phyloP scores from a whole-genome alignment of 371 early-diverging fungal species.

The Mortierella sp. region DNA sequence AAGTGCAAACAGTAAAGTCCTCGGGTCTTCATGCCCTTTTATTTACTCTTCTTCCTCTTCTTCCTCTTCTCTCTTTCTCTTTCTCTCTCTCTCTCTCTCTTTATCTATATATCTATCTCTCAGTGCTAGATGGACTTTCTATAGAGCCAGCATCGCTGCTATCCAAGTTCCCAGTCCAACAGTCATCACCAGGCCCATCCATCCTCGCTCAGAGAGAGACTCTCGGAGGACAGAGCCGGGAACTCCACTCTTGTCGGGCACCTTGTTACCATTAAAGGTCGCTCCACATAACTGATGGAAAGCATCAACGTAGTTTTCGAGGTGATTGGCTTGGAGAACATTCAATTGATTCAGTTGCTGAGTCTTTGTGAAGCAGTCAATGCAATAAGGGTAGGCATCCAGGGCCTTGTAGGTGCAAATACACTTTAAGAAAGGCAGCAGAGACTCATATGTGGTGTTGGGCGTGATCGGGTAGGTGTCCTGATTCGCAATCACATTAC shows the following conservation, averaged over 20 bases:
- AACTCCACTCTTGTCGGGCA: slow-evolving; percentile 3
- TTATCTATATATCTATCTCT: too few relatives aligned
- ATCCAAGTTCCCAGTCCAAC: too few relatives aligned
- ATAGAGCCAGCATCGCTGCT: too few relatives aligned
- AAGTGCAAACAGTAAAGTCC: too few relatives aligned
- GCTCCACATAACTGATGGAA: slow-evolving; percentile 43
- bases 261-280: slow-evolving; percentile 40
- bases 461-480: slow-evolving; percentile 30
- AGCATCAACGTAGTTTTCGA: slow-evolving; percentile 38
- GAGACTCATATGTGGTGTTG: slow-evolving; percentile 24
- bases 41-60: too few relatives aligned
- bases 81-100: too few relatives aligned
- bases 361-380: slow-evolving; percentile 43
- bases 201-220: too few relatives aligned
- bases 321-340: slow-evolving; percentile 36
- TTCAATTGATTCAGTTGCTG: slow-evolving; percentile 37
- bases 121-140: too few relatives aligned
- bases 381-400: slow-evolving; percentile 38
- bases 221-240: too few relatives aligned
- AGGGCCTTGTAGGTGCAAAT: slow-evolving; percentile 43
- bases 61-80: too few relatives aligned
- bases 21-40: too few relatives aligned
- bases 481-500: slow-evolving; percentile 40
- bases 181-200: too few relatives aligned
- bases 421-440: slow-evolving; percentile 42